Evolutionary conservation across 1,284 basidiomycete genomes (phyloP), one percentile per base, ranked within the genome.

Genomic region (Leccinum fallax): DNA sequence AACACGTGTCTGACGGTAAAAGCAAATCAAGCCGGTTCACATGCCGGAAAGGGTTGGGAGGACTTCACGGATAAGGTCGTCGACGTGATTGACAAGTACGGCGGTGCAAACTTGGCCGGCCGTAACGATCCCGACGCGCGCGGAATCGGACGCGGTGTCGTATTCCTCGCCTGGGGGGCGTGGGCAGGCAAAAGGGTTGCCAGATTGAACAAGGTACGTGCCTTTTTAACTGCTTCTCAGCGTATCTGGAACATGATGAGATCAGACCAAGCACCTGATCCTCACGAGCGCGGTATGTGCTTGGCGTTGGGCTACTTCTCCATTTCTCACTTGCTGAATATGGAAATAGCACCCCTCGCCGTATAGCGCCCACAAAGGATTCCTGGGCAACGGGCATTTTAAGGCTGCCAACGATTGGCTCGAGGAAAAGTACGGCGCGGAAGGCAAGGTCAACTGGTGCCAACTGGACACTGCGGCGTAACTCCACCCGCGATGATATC

Each of bases 361-460:
- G 5, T 77, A 91, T 16, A 91, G 91, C 53, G 95, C 93, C 1
- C 81, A 85, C 67, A 82, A 84, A 59, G 95, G 96, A 11, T 98
- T 98, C 81, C 77, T 95, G 61, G 94, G 94, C 55, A 97, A 97
- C 76, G 88, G 87, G 34, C 96, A 98, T 78, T 98, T 98, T 79
- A 88, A 84, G 70, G 82, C 86, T 65, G 92, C 94, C 46, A 97
- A 95, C 72, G 83, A 87, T 63, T 95, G 93, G 93, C 79, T 95
- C 19, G 84, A 85, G 70, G 72, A 81, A 63, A 87, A 86, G 65
- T 95, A 95, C 68, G 93, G 93, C 4, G 67, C 79, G 10, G 86
- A 86, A 40, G 86, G 85, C 36, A 83, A 79, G 59, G 90, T 95
- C 34, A 84, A 94, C 72, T 95, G 93, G 93, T 87, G 86, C 72